Conservation (phyloP, 176 grass and related monocot genomes). For the Carex scoparia region DNA sequence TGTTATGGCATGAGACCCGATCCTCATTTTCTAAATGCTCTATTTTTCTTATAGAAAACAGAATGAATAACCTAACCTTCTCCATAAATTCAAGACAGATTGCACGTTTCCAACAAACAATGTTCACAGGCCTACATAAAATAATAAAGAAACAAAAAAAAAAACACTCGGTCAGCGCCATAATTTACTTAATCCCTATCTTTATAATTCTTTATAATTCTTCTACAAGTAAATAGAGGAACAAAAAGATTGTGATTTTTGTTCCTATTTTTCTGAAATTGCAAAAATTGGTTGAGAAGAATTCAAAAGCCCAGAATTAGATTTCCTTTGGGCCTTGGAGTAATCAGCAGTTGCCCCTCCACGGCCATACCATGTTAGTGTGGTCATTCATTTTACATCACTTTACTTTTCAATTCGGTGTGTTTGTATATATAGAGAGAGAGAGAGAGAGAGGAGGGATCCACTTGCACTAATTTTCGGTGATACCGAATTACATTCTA, state of each 20-base stretch:
- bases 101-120: slow-evolving; percentile 94
- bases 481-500: too few species aligned
- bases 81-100: slow-evolving; percentile 95
- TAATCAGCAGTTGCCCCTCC: background rate
- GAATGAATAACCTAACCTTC: slow-evolving; percentile 64
- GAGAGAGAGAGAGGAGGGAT: too few species aligned
- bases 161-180: background rate
- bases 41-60: background rate
- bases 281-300: background rate
- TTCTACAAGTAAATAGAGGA: background rate
- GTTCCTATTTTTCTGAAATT: background rate
- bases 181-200: background rate
- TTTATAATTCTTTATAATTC: background rate
- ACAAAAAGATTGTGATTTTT: background rate
- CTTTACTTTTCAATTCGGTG: too few species aligned
- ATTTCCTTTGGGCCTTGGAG: background rate
- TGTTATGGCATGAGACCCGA: background rate
- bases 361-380: background rate
- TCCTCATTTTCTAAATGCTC: background rate
- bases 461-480: too few species aligned
- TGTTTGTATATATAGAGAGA: too few species aligned
- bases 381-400: background rate
- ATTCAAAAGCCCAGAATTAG: background rate
- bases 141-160: background rate
- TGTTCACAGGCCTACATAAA: slow-evolving; percentile 62